Percentiles rank a stretch among this genome's conserved stretches.
These are phyloP conservation scores for Ophiosphaerella korrae DNA, from an alignment of 2,329 filamentous ascomycete species.

Conservation along the genomic window DNA sequence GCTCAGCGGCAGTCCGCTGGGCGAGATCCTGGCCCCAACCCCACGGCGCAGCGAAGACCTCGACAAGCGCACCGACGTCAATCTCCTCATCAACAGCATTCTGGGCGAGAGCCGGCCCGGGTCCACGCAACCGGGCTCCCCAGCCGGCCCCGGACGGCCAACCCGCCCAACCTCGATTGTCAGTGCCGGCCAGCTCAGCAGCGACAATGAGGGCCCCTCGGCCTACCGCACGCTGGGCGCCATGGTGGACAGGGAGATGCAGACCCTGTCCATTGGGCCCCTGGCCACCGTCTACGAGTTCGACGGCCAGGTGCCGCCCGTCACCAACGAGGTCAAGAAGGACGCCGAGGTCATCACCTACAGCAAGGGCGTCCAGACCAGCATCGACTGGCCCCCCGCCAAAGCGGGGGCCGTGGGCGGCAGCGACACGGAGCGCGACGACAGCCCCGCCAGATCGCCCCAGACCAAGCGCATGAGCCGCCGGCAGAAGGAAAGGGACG, in stretches of 20 bases:
- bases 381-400: constrained; percentile 69
- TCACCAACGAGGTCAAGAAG: constrained; percentile 70
- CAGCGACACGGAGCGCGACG: constrained; percentile 64
- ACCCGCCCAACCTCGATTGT: constrained; percentile 87
- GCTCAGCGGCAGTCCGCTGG: constrained; percentile 65
- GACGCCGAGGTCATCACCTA: constrained; percentile 84
- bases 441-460: constrained; percentile 60
- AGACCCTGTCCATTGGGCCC: constrained; percentile 75
- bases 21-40: constrained; percentile 74
- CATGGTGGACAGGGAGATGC: constrained; percentile 56
- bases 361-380: constrained; percentile 94
- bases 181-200: constrained; percentile 80
- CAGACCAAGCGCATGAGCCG: constrained; percentile 76
- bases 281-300: constrained; percentile 81
- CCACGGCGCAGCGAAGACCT: constrained; percentile 69
- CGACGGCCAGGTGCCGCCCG: constrained; percentile 62
- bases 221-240: constrained; percentile 19
- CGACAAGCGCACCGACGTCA: constrained; percentile 70
- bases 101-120: constrained; percentile 77
- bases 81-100: constrained; percentile 81
- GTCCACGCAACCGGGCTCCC: constrained; percentile 64
- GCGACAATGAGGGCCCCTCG: constrained; percentile 58
- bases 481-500: constrained; percentile 80
- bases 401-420: constrained; percentile 60
- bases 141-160: constrained; percentile 53